phyloP scores from a whole-genome alignment of 2,329 filamentous ascomycete genomes.

The Diplodia scrobiculata region DNA sequence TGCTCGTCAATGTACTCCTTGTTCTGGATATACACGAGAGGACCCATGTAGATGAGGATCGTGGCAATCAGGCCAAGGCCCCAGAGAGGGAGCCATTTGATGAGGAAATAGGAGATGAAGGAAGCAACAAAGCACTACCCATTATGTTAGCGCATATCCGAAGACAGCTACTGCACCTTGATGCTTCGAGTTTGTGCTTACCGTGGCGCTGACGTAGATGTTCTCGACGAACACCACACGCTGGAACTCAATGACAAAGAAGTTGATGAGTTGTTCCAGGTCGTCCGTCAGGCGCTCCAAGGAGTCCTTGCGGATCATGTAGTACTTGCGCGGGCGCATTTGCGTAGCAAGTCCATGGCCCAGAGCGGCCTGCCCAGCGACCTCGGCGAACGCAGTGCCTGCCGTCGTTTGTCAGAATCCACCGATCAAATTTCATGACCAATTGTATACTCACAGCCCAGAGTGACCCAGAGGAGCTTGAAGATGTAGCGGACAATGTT shows the following conservation, averaged over 20 bases:
- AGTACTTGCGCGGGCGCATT: constrained; percentile 66
- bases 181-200: constrained; percentile 46
- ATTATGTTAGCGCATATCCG: constrained; percentile 21
- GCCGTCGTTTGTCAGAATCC: constrained; percentile 34
- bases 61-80: constrained; percentile 61
- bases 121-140: constrained; percentile 61
- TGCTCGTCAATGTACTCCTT: constrained; percentile 65
- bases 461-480: constrained; percentile 60
- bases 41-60: constrained; percentile 60
- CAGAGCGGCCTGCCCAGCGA: constrained; percentile 58
- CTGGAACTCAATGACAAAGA: constrained; percentile 69
- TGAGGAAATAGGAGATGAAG: constrained; percentile 63
- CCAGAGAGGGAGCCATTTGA: constrained; percentile 68
- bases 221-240: constrained; percentile 68
- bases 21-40: constrained; percentile 66
- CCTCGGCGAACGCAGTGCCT: constrained; percentile 61
- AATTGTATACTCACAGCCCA: constrained; percentile 55
- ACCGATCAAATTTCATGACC: constrained; percentile 21
- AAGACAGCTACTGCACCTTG: not conserved
- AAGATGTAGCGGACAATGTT: constrained; percentile 64
- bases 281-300: constrained; percentile 64
- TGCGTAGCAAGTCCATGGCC: constrained; percentile 62
- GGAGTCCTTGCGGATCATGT: constrained; percentile 65
- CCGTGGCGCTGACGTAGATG: constrained; percentile 60
- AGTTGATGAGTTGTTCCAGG: constrained; percentile 66